phyloP scores from a whole-genome alignment of 768 basidiomycete species.

The Neoboletus subvelutipes region DNA sequence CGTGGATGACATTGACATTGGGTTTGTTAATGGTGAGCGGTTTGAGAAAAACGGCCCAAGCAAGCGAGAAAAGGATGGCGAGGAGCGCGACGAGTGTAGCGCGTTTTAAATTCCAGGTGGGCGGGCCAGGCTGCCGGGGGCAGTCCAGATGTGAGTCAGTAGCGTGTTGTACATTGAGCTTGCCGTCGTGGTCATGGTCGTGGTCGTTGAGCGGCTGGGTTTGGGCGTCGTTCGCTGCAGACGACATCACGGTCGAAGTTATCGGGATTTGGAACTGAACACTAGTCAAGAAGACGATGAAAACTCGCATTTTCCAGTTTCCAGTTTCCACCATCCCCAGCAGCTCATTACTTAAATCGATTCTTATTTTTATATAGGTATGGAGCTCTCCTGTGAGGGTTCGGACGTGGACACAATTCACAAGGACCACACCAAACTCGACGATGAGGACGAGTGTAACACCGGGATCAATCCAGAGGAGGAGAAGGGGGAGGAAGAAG shows the following conservation, averaged over 20 bases:
- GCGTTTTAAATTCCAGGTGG: conserved; percentile 50
- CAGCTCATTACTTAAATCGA: too few relatives aligned
- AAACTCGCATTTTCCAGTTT: too few relatives aligned
- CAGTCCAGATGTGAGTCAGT: conserved; percentile 32
- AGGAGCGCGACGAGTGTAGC: conserved; percentile 42
- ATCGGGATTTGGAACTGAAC: too few relatives aligned
- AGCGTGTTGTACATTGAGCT: background rate
- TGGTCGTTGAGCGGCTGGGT: too few relatives aligned
- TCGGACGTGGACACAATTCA: conserved; percentile 39
- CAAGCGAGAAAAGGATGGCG: conserved; percentile 45
- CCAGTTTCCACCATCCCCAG: too few relatives aligned
- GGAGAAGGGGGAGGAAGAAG: conserved; percentile 33
- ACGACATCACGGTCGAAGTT: too few relatives aligned
- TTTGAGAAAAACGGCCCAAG: conserved; percentile 32
- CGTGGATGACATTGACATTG: conserved; percentile 54
- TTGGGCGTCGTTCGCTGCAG: background rate
- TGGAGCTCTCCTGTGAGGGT: conserved; percentile 27
- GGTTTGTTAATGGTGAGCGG: conserved; percentile 18
- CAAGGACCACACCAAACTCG: conserved; percentile 30
- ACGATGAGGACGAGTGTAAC: conserved; percentile 42
- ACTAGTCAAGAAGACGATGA: too few relatives aligned
- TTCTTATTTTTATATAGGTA: too few relatives aligned
- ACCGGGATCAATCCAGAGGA: conserved; percentile 34
- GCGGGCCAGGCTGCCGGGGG: conserved; percentile 40
- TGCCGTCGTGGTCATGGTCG: too few relatives aligned